phyloP scores from a whole-genome alignment of 2,329 filamentous ascomycete species.

The Claviceps sp. region DNA sequence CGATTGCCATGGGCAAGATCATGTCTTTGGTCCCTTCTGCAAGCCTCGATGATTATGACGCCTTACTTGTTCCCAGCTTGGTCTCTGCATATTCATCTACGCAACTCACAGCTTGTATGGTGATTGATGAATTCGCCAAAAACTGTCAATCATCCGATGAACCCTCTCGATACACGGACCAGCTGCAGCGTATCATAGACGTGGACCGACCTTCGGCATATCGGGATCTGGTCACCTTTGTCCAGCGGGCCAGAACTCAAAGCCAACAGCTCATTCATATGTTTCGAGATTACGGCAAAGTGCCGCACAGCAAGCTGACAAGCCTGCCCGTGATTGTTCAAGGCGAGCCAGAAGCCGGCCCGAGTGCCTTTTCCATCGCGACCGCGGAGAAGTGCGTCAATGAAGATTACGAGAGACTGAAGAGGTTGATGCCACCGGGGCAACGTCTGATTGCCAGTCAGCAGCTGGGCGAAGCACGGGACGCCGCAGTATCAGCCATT shows the following conservation, averaged over 20 bases:
- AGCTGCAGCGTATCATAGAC: conserved; percentile 66
- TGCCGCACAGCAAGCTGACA: conserved; percentile 62
- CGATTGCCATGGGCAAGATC: conserved; percentile 72
- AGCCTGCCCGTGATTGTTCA: conserved; percentile 82
- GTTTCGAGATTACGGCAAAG: conserved; percentile 82
- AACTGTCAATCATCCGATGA: conserved; percentile 31
- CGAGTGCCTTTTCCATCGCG: conserved; percentile 76
- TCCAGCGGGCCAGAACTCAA: conserved; percentile 80
- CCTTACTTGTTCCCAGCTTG: conserved; percentile 51
- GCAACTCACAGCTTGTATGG: conserved; percentile 68
- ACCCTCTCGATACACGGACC: conserved; percentile 39
- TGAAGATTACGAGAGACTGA: conserved; percentile 76
- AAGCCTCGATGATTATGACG: conserved; percentile 49
- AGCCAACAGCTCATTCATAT: conserved; percentile 82
- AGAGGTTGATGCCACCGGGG: conserved; percentile 76
- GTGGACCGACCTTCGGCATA: conserved; percentile 71
- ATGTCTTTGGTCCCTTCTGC: conserved; percentile 62
- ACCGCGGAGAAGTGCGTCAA: conserved; percentile 80
- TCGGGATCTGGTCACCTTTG: conserved; percentile 76
- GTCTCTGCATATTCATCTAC: conserved; percentile 68
- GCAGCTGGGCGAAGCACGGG: conserved; percentile 63
- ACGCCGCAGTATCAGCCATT: conserved; percentile 57
- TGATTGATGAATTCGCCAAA: conserved; percentile 80
- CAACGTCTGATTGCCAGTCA: conserved; percentile 75
- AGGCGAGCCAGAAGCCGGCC: conserved; percentile 81